phyloP scores from a whole-genome alignment of 2,329 filamentous ascomycete genomes.

The Botrytis fragariae region DNA sequence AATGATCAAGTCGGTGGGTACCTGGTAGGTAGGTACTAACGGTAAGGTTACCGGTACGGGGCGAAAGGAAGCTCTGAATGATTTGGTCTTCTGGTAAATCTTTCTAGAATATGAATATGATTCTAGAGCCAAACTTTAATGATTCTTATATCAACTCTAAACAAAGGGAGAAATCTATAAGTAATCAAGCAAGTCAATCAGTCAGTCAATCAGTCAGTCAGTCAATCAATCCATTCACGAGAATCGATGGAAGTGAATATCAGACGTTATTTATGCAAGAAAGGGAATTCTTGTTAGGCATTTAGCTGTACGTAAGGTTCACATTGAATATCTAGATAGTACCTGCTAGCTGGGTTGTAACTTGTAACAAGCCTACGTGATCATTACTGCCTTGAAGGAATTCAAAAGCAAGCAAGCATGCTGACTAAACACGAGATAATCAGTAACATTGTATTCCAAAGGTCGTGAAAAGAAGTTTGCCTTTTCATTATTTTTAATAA shows the following conservation, averaged over 20 bases:
- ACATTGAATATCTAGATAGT: background rate
- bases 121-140: background rate
- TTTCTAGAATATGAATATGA: background rate
- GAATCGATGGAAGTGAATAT: background rate
- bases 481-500: background rate
- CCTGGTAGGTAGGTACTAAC: background rate
- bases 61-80: background rate
- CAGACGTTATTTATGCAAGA: background rate
- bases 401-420: background rate
- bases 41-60: background rate
- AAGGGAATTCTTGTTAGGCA: background rate
- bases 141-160: background rate
- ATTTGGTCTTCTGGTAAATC: background rate
- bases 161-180: background rate
- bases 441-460: background rate
- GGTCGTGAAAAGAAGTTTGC: background rate
- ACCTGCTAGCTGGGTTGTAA: background rate
- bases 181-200: background rate
- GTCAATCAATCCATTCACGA: background rate
- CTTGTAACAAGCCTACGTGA: conserved; percentile 1
- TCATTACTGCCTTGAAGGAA: conserved; percentile 11
- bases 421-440: background rate
- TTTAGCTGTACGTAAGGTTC: background rate
- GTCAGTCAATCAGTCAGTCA: background rate
- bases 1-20: background rate